Base-by-base conservation (phyloP, 1,139 yeast species). In the Petasospora fabianii region DNA sequence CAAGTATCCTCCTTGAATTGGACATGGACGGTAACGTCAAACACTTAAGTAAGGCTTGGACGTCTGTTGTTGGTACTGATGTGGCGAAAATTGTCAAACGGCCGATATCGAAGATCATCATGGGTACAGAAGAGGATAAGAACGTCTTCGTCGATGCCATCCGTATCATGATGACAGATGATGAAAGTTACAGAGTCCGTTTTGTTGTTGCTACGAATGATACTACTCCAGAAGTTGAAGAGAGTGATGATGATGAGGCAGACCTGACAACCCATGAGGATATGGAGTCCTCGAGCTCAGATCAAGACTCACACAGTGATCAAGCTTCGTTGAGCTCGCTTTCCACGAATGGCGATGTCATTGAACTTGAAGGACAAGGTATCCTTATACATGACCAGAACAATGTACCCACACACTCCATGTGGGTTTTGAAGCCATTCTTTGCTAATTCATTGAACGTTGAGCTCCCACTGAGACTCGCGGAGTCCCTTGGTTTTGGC, bases 301-400 rank as follows among this genome's bases (percentile, higher is more conserved):
- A 17, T 6, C 4, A 5, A 13, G 16, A 5, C 10, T 13, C 10
- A 6, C 13, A 24, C 12, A 12, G n/a, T n/a, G 57, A 43, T 62
- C 71, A 31, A 38, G 59, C 37, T 39, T 51, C 56, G 2, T 33
- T 53, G 11, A 54, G 60, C 33, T 49, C 58, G 1, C 26, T 75
- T 12, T 71, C 80, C 0, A 74, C 75, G 26, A 77, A 78, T 55
- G 84, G 84, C 8, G 77, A 72, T 10, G 62, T 74, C 12, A 73
- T 81, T 3, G 94, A 86, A 52, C 65, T 92, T 30, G 98, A 90
- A 59, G 97, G 96, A 0, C 97, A 90, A 55, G 99, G 99, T 6
- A 83, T 92, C n/a, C 61, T 92, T 27, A 83, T 92, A n/a, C 85
- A 80, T 50, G 84, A 84, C 52, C 68, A 79, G 0, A 69, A 69